Conservation (phyloP, 73 alveolate genomes). For the Tetrahymena elliotti region DNA sequence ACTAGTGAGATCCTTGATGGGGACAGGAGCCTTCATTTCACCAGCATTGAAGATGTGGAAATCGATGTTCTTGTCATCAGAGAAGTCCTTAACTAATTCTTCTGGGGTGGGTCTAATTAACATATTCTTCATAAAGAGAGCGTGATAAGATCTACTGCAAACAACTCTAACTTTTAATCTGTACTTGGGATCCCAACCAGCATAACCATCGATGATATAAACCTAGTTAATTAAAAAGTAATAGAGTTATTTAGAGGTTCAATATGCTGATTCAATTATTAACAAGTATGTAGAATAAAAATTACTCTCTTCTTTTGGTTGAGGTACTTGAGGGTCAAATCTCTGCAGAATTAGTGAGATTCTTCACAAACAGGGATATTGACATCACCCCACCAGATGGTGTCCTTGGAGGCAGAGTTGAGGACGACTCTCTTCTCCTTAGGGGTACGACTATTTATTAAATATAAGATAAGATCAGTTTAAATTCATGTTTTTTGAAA, state of each 20-base stretch:
- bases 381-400: slow-evolving; percentile 85
- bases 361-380: slow-evolving; percentile 68
- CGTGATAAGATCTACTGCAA: slow-evolving; percentile 87
- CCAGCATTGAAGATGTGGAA: slow-evolving; percentile 85
- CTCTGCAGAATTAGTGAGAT: slow-evolving; percentile 55
- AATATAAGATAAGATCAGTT: slow-evolving; percentile 38
- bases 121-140: slow-evolving; percentile 94
- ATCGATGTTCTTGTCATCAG: slow-evolving; percentile 50
- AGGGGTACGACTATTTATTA: slow-evolving; percentile 65
- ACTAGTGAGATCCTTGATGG: slow-evolving; percentile 70
- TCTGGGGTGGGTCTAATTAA: slow-evolving; percentile 75
- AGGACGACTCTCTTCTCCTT: slow-evolving; percentile 72
- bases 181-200: slow-evolving; percentile 91
- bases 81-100: slow-evolving; percentile 52
- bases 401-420: slow-evolving; percentile 54
- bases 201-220: slow-evolving; percentile 86
- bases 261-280: neutral
- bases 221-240: slow-evolving; percentile 3
- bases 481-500: too few species aligned
- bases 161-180: slow-evolving; percentile 72
- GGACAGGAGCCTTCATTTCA: slow-evolving; percentile 79
- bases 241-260: neutral
- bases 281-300: neutral
- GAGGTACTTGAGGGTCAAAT: slow-evolving; percentile 61
- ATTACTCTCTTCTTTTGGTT: slow-evolving; percentile 54